Conservation (phyloP, 352 stramenopile species). For the Phytophthora pini region DNA sequence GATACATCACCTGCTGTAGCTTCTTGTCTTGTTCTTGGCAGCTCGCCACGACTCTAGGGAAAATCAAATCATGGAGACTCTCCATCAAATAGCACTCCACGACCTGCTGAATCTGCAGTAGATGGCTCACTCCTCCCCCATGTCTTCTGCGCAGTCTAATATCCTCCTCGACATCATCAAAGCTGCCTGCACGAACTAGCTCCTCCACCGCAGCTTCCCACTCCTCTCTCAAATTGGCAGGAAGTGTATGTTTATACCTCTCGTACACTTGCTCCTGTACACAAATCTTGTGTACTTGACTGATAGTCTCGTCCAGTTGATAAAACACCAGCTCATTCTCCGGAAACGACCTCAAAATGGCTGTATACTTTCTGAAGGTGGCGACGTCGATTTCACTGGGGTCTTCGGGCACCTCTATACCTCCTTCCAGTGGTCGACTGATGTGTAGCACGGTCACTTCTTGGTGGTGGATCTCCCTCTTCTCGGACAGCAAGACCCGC, state of each 20-base stretch:
- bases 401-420: constrained; percentile 71
- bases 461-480: constrained; percentile 57
- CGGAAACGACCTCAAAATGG: constrained; percentile 76
- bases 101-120: constrained; percentile 79
- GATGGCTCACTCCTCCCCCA: constrained; percentile 36
- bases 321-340: constrained; percentile 81
- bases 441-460: constrained; percentile 71
- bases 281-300: constrained; percentile 68
- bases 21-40: constrained; percentile 57
- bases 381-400: constrained; percentile 76
- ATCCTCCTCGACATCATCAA: constrained; percentile 47
- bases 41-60: constrained; percentile 53
- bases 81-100: constrained; percentile 87
- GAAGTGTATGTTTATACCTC: constrained; percentile 53
- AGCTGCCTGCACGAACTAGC: constrained; percentile 54
- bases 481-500: constrained; percentile 75
- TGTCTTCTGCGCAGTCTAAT: constrained; percentile 25
- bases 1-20: constrained; percentile 48
- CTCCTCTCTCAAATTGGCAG: constrained; percentile 54
- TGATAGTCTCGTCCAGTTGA: constrained; percentile 69
- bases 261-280: constrained; percentile 50
- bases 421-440: constrained; percentile 71
- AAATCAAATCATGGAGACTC: constrained; percentile 63
- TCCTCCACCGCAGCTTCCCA: constrained; percentile 66
- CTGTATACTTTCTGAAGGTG: constrained; percentile 77